Evolutionary conservation across 106 monocot species (phyloP), one percentile per base, ranked within the genome.

Genomic region (Allium sativum): DNA sequence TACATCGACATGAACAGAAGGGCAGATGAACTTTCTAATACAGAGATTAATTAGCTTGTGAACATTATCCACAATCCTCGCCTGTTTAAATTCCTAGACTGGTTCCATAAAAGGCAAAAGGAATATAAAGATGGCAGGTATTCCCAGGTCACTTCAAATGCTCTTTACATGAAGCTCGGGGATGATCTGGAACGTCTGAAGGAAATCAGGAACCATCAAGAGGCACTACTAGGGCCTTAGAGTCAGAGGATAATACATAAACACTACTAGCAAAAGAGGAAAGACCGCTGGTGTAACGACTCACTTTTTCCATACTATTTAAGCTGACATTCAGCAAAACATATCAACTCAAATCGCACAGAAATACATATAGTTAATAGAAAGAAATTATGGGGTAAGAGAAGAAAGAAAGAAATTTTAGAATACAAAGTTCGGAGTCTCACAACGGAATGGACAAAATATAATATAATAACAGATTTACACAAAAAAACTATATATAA

Each of bases 1-100:
- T 89, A 89, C 52, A 82, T 94, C 19, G 93, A 94, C 81, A 94
- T 89, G 93, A 94, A 83, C 89, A 94, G 89, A 71, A 78, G 84
- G 52, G 84, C 80, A 65, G 80, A 80, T 8, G 84, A 85, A 43
- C 73, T 85, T 13, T 52, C 84, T 17, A 71, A 77, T 46, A 78
- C 78, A n/a, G 86, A 86, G 59, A 70, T 86, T 31, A 81, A 86
- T 57, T 76, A 72, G 41, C 54, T 81, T 42, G 81, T 86, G 86
- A 81, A 68, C 0, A 58, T 86, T 60, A 74, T 86, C 9, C 75
- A 77, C 9, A 86, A 85, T 53, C 85, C 85, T 58, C 80, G 77
- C 31, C 81, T 81, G 62, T 85, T 81, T 61, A 85, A 85, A 60
- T 78, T 86, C 51, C 81, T 78, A 40, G 81, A 86, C 18, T 86